Evolutionary conservation across 2,329 filamentous ascomycete species (phyloP).

Genomic region (Sclerotinia sclerotiorum): DNA sequence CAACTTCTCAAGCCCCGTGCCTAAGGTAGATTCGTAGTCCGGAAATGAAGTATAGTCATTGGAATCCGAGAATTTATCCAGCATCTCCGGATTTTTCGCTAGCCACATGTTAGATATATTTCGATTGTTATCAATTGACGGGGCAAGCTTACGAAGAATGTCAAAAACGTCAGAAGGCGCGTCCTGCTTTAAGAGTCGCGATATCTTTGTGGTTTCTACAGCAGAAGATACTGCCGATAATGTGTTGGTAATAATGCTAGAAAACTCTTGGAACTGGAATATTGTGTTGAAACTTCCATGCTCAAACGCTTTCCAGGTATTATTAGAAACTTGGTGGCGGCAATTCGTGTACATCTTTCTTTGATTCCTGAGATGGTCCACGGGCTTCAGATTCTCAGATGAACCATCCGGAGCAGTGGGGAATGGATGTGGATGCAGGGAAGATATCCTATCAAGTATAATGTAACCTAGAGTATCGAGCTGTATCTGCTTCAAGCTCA

Average conservation of each 20-base stretch:
- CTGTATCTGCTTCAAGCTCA: slow-evolving; percentile 45
- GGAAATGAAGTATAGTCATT: slow-evolving; percentile 39
- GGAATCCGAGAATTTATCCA: slow-evolving; percentile 32
- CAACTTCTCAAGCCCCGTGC: slow-evolving; percentile 33
- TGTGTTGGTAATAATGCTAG: slow-evolving; percentile 33
- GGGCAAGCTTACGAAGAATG: slow-evolving; percentile 36
- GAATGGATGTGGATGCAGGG: slow-evolving; percentile 42
- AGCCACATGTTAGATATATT: not conserved
- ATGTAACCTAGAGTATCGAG: slow-evolving; percentile 44
- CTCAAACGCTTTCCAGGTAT: slow-evolving; percentile 38
- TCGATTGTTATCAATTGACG: not conserved
- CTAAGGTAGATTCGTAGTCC: slow-evolving; percentile 36
- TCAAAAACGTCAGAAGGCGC: slow-evolving; percentile 29
- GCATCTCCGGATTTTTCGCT: slow-evolving; percentile 20
- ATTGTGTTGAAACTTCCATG: slow-evolving; percentile 41
- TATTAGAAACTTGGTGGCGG: slow-evolving; percentile 36
- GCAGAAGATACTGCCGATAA: slow-evolving; percentile 35
- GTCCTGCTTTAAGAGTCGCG: slow-evolving; percentile 32
- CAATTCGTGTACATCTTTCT: slow-evolving; percentile 36
- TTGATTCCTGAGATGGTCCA: slow-evolving; percentile 35
- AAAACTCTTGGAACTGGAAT: slow-evolving; percentile 39
- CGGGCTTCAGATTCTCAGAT: slow-evolving; percentile 29
- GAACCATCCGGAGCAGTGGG: slow-evolving; percentile 27
- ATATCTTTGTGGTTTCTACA: slow-evolving; percentile 37
- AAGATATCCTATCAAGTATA: slow-evolving; percentile 44